These are phyloP conservation scores for Metarhizium rileyi DNA, from an alignment of 2,329 filamentous ascomycete species.

Conservation along the genomic window DNA sequence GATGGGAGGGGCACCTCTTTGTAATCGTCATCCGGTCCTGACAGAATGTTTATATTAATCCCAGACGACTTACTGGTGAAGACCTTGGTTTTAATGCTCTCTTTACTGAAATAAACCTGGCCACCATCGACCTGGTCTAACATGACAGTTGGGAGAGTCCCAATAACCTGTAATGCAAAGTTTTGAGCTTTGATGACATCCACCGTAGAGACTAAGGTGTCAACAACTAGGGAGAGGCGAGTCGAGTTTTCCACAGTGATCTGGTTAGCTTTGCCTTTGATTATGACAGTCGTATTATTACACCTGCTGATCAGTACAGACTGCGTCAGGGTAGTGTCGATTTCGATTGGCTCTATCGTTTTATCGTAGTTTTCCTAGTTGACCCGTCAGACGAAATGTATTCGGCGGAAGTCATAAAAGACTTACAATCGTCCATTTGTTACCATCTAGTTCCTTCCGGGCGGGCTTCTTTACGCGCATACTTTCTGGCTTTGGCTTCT, in stretches of 20 bases:
- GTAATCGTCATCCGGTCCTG: conserved; percentile 66
- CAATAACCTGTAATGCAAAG: conserved; percentile 88
- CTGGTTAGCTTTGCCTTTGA: conserved; percentile 93
- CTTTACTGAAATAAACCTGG: conserved; percentile 73
- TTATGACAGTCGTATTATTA: conserved; percentile 79
- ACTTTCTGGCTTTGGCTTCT: conserved; percentile 77
- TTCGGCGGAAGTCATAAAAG: background rate
- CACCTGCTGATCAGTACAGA: conserved; percentile 88
- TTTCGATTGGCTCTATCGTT: conserved; percentile 60
- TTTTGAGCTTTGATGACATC: conserved; percentile 94
- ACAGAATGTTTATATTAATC: conserved; percentile 78
- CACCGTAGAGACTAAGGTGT: conserved; percentile 80
- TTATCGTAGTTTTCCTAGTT: conserved; percentile 82
- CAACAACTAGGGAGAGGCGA: conserved; percentile 75
- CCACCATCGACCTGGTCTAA: conserved; percentile 91
- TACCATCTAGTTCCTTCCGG: conserved; percentile 70
- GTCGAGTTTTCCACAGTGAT: conserved; percentile 88
- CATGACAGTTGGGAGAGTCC: conserved; percentile 75
- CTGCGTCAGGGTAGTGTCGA: conserved; percentile 73
- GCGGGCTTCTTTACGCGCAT: conserved; percentile 77
- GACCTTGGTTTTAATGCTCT: conserved; percentile 68
- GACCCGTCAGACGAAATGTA: conserved; percentile 4
- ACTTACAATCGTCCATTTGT: conserved; percentile 83
- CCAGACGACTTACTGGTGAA: conserved; percentile 82
- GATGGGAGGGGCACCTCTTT: conserved; percentile 80